Evolutionary conservation across 768 basidiomycete genomes (phyloP).

Genomic region (Russula compacta): DNA sequence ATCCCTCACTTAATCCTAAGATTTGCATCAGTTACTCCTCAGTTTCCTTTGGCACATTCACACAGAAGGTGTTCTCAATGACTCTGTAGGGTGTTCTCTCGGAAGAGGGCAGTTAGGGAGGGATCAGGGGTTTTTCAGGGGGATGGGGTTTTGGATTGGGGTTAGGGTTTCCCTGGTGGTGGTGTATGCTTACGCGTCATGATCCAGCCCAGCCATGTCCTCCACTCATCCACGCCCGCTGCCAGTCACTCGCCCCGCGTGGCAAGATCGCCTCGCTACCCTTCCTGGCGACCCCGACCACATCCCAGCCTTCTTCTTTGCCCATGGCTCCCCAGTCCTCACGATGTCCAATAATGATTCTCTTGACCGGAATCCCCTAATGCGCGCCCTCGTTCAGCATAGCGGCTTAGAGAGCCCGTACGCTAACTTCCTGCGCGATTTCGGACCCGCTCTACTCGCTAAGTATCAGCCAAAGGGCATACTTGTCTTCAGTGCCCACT

Average conservation of each 20-base stretch:
- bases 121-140: too few species aligned
- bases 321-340: constrained; percentile 54
- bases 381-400: constrained; percentile 14
- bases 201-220: not conserved
- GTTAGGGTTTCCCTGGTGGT: too few species aligned
- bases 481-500: constrained; percentile 77
- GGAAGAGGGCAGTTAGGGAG: too few species aligned
- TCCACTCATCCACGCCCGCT: not conserved
- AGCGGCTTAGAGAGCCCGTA: constrained; percentile 47
- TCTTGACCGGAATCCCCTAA: not conserved
- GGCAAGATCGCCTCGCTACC: constrained; percentile 44
- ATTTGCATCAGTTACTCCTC: too few species aligned
- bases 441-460: constrained; percentile 48
- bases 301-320: constrained; percentile 72
- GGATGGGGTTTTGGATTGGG: too few species aligned
- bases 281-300: constrained; percentile 48
- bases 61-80: too few species aligned
- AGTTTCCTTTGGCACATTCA: too few species aligned
- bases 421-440: constrained; percentile 50
- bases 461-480: constrained; percentile 76
- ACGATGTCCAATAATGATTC: constrained; percentile 29
- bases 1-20: too few species aligned
- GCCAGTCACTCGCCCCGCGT: constrained; percentile 35
- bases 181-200: not conserved
- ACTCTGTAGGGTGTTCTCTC: too few species aligned